A percentile compares a stretch with the other conserved stretches of the same genome.
Conservation (phyloP, 83 land plant genomes). For the Picea abies region DNA sequence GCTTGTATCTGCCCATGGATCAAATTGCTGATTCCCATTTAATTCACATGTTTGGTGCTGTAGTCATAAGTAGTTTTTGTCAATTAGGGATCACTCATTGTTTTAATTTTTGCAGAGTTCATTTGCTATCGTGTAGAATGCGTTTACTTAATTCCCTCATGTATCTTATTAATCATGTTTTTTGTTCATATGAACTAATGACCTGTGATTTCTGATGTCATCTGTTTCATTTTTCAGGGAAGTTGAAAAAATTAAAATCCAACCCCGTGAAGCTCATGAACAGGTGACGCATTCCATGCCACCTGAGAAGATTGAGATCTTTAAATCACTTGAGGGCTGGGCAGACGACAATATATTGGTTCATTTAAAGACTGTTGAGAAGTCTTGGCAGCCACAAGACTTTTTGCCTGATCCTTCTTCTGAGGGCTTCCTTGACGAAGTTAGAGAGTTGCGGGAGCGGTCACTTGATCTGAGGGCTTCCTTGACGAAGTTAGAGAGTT, state of each 20-base stretch:
- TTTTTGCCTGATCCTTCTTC: constrained; percentile 42
- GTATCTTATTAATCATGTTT: too few species aligned
- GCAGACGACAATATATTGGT: constrained; percentile 30
- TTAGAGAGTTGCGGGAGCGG: constrained; percentile 30
- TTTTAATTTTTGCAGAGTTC: too few species aligned
- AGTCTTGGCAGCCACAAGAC: constrained; percentile 56
- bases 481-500: constrained; percentile 37
- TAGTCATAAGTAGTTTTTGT: too few species aligned
- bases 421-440: constrained; percentile 32
- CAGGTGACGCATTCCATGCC: constrained; percentile 39
- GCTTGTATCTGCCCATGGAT: too few species aligned
- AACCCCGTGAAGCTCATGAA: constrained; percentile 36
- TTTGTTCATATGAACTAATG: too few species aligned
- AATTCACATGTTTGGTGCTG: too few species aligned
- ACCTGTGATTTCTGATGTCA: not conserved
- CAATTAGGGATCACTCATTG: too few species aligned
- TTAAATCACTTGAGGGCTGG: constrained; percentile 54
- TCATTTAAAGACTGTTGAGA: constrained; percentile 51
- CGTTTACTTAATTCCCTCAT: too few species aligned
- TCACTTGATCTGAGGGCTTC: constrained; percentile 32
- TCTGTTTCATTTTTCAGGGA: constrained; percentile 1
- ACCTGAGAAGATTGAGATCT: constrained; percentile 42
- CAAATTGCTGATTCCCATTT: too few species aligned
- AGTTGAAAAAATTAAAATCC: constrained; percentile 14
- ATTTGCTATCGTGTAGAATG: too few species aligned